Evolutionary conservation across 192 early-diverging fungal species (phyloP).

Genomic region (Haplosporangium gracile): DNA sequence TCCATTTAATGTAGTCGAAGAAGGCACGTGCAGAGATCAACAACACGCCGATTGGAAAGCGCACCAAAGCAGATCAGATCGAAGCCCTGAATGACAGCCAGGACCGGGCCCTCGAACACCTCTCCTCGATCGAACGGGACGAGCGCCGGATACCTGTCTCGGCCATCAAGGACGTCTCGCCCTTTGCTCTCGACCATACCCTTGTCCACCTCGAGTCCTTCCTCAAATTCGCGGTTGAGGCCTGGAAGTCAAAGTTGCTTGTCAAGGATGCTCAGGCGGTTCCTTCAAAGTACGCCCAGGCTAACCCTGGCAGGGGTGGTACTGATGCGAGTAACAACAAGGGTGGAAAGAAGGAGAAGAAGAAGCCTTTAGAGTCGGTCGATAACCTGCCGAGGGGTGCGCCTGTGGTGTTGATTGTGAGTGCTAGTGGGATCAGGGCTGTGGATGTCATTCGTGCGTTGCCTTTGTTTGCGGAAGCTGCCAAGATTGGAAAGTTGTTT

Average conservation of each 20-base stretch:
- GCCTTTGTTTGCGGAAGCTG: slow-evolving; percentile 65
- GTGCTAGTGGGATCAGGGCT: slow-evolving; percentile 71
- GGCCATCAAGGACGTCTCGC: slow-evolving; percentile 56
- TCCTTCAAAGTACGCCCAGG: slow-evolving; percentile 1
- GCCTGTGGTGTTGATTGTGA: slow-evolving; percentile 70
- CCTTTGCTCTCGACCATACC: slow-evolving; percentile 62
- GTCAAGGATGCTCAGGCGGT: slow-evolving; percentile 46
- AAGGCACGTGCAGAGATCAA: slow-evolving; percentile 48
- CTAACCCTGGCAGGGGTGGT: slow-evolving; percentile 20
- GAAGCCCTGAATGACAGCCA: slow-evolving; percentile 58
- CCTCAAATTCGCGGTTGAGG: slow-evolving; percentile 62
- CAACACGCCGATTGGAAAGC: slow-evolving; percentile 49
- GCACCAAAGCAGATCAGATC: slow-evolving; percentile 46
- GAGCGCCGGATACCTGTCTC: slow-evolving; percentile 48
- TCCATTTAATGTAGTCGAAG: slow-evolving; percentile 20
- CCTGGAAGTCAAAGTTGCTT: slow-evolving; percentile 37
- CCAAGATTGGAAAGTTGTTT: slow-evolving; percentile 80
- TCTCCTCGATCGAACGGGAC: slow-evolving; percentile 58
- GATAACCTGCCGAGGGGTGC: slow-evolving; percentile 54
- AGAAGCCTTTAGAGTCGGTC: slow-evolving; percentile 52
- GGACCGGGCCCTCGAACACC: slow-evolving; percentile 54
- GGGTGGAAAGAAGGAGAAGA: slow-evolving; percentile 55
- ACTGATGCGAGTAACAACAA: slow-evolving; percentile 13
- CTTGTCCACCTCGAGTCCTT: slow-evolving; percentile 62
- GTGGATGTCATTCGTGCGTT: slow-evolving; percentile 70